Base-by-base conservation (phyloP, 345 rosid genomes). In the Gossypium sturtianum region DNA sequence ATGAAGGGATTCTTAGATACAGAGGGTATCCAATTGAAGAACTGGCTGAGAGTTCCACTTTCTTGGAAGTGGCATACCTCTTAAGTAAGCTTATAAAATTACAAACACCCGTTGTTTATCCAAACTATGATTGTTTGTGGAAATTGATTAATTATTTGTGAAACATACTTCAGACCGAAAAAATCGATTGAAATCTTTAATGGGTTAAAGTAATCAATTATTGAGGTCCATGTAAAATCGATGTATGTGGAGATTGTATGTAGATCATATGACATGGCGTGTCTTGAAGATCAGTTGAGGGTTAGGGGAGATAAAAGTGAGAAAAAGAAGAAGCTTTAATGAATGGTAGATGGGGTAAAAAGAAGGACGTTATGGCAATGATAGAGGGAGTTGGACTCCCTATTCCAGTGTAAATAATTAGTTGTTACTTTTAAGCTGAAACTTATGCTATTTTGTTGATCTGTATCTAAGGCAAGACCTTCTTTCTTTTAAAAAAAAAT, bases 1-100 rank as follows among this genome's bases (percentile, higher is more conserved):
- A 95, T 80, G 97, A 90, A 81, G 98, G 98, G 67, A 87, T 83
- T 51, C 91, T 91, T 53, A 87, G 97, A 64, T 91, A 91, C 53
- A 88, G 97, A 80, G 97, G 97, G 45, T 91, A 88, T 75, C 90
- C 97, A 3, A 89, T 91, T 47, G 97, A 91, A 82, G 93, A 91
- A 78, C 74, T 91, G 87, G 97, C 94, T 23, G 91, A 89, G 82
- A 83, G 83, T 53, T 89, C 94, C 59, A 72, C 93, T 71, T 91
- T 88, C 65, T 29, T 89, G 80, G 97, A 91, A 82, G 93, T 89
- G 57, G 89, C 97, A 49, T 91, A 89, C 78, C 93, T 91, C 75
- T 74, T 88, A 69, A 49, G 97, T 89, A 66, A 82, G 92, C 73
- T 70, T 52, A 13, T 66, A 23, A 29, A 29, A 0, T 9, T 25